Conservation (phyloP, 2,329 filamentous ascomycete genomes). For the Colletotrichum sansevieriae region DNA sequence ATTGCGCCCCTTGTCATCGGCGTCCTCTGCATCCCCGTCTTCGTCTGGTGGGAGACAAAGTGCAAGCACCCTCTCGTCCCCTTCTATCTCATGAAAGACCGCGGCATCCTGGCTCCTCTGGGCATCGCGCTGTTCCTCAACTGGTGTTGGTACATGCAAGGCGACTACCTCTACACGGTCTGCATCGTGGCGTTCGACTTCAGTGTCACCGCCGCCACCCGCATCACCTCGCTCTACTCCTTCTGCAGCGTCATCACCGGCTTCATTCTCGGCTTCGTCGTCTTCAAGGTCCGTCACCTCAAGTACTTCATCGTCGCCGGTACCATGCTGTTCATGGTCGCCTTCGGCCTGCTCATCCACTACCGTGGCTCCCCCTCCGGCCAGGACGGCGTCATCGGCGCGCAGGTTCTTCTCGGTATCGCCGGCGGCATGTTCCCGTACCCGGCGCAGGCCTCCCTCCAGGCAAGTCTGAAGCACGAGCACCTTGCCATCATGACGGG, state of each 20-base stretch:
- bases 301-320: slow-evolving; percentile 74
- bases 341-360: slow-evolving; percentile 73
- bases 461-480: slow-evolving; percentile 59
- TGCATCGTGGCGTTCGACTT: slow-evolving; percentile 73
- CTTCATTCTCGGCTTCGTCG: slow-evolving; percentile 66
- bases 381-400: slow-evolving; percentile 71
- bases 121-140: slow-evolving; percentile 69
- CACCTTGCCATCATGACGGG: slow-evolving; percentile 74
- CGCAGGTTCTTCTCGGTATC: slow-evolving; percentile 72
- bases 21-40: slow-evolving; percentile 63
- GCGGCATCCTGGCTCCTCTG: slow-evolving; percentile 73
- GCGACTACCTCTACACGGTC: slow-evolving; percentile 74
- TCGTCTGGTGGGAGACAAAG: slow-evolving; percentile 62
- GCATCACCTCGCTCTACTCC: slow-evolving; percentile 71
- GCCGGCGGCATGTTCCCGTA: slow-evolving; percentile 73
- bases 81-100: slow-evolving; percentile 72
- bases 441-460: slow-evolving; percentile 60
- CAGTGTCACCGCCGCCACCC: slow-evolving; percentile 66
- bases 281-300: slow-evolving; percentile 69
- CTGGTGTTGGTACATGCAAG: slow-evolving; percentile 73
- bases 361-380: slow-evolving; percentile 68
- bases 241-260: slow-evolving; percentile 70
- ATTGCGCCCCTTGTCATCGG: slow-evolving; percentile 61
- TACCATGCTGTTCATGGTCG: slow-evolving; percentile 72
- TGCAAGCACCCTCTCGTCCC: slow-evolving; percentile 69